These are phyloP conservation scores for Kewa caespitosa DNA, from an alignment of 179 eudicot genomes.

Conservation along the genomic window DNA sequence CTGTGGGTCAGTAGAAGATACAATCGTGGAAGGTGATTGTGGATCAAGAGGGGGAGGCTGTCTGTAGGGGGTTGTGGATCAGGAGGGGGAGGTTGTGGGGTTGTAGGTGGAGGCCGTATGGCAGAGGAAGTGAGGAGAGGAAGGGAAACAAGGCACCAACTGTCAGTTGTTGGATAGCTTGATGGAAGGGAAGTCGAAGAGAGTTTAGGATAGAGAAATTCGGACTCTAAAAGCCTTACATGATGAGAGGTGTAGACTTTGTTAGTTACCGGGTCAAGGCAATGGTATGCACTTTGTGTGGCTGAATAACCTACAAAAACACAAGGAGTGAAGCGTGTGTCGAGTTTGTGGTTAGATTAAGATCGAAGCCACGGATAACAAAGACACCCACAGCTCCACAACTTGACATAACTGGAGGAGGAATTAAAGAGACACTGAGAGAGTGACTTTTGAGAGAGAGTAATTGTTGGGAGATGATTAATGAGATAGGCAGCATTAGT, in stretches of 20 bases:
- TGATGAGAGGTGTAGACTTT: neutral
- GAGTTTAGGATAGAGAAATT: neutral
- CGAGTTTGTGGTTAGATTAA: neutral
- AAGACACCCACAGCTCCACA: neutral
- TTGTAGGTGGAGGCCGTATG: neutral
- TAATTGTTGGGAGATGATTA: too few species aligned
- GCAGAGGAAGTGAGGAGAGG: neutral
- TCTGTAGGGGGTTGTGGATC: neutral
- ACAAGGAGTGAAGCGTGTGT: neutral
- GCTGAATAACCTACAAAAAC: neutral
- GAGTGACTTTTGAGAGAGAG: neutral
- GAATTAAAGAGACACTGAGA: neutral
- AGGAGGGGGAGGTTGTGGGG: neutral
- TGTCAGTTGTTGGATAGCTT: neutral
- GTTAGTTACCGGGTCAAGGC: neutral
- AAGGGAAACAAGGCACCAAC: neutral
- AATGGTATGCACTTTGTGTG: neutral
- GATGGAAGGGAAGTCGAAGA: neutral
- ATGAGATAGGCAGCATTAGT: neutral
- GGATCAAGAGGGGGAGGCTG: neutral
- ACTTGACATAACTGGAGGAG: neutral
- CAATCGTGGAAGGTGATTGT: neutral
- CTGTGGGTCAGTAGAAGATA: too few species aligned
- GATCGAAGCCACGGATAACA: neutral
- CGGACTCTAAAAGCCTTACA: neutral